Conservation (phyloP, 352 stramenopile species). For the Pythium myriotylum region DNA sequence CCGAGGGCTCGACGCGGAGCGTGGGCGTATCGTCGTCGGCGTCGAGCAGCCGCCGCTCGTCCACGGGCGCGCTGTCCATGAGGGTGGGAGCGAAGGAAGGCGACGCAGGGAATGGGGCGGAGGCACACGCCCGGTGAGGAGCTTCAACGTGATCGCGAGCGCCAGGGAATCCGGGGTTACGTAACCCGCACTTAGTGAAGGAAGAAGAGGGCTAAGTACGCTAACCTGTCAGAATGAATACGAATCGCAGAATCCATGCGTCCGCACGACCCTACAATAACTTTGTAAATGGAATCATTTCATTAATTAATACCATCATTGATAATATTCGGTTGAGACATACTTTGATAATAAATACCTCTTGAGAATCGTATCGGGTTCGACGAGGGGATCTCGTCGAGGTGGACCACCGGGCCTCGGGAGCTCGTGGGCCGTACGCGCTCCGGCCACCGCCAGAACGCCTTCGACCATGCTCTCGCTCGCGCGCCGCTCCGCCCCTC, state of each 20-base stretch:
- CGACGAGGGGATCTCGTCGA: neutral
- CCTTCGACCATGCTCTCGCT: slow-evolving; percentile 26
- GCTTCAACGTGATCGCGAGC: slow-evolving; percentile 16
- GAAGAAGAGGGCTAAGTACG: neutral
- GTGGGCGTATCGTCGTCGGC: slow-evolving; percentile 5
- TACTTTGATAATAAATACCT: neutral
- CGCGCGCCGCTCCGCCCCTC: slow-evolving; percentile 20
- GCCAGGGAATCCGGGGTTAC: slow-evolving; percentile 9
- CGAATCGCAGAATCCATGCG: neutral
- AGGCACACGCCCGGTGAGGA: slow-evolving; percentile 11
- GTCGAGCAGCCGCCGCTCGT: slow-evolving; percentile 22
- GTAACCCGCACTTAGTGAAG: slow-evolving; percentile 1
- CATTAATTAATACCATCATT: neutral
- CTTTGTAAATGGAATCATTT: no score
- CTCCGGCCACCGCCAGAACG: slow-evolving; percentile 14
- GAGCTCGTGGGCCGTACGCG: slow-evolving; percentile 19
- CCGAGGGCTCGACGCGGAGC: neutral
- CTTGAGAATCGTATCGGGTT: neutral
- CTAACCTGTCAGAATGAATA: neutral
- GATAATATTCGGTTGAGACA: no score
- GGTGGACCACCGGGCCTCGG: slow-evolving; percentile 5
- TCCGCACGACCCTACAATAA: no score
- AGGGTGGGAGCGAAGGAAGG: slow-evolving; percentile 1
- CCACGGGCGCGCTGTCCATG: slow-evolving; percentile 22
- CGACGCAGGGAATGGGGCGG: neutral